Percentiles rank a stretch among this genome's conserved stretches.
Conservation (phyloP, 2,329 filamentous ascomycete species). For the Penicillium psychrosexuale region DNA sequence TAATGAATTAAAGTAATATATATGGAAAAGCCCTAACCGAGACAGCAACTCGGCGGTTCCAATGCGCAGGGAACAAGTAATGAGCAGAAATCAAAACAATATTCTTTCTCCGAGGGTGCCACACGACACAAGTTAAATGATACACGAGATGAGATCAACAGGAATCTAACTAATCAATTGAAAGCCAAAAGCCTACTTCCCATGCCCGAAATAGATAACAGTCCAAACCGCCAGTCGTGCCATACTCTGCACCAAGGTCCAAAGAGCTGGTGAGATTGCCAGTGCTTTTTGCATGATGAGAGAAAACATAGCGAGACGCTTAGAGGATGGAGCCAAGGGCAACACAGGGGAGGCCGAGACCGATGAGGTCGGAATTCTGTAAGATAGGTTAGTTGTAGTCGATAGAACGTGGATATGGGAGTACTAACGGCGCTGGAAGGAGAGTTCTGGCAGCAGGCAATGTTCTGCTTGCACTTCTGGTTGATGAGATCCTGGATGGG, state of each 20-base stretch:
- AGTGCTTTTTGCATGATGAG: slow-evolving; percentile 14
- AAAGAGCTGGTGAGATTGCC: slow-evolving; percentile 2
- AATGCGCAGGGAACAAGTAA: slow-evolving; percentile 3
- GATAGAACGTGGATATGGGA: fast-evolving
- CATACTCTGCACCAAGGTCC: background rate
- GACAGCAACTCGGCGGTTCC: slow-evolving; percentile 15
- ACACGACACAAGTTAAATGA: slow-evolving; percentile 29
- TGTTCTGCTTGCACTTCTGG: slow-evolving; percentile 43
- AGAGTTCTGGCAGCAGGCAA: slow-evolving; percentile 41
- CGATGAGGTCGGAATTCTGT: slow-evolving; percentile 35
- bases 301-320: slow-evolving; percentile 18
- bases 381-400: slow-evolving; percentile 1
- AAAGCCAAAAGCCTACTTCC: slow-evolving; percentile 15
- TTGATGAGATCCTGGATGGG: slow-evolving; percentile 34
- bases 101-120: slow-evolving; percentile 33
- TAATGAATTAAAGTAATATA: slow-evolving; percentile 19
- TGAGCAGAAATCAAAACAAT: slow-evolving; percentile 17
- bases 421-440: slow-evolving; percentile 30
- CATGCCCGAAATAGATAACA: slow-evolving; percentile 19
- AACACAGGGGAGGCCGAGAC: slow-evolving; percentile 38
- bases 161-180: slow-evolving; percentile 18
- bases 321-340: slow-evolving; percentile 40
- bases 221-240: slow-evolving; percentile 6
- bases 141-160: slow-evolving; percentile 26
- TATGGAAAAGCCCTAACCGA: slow-evolving; percentile 12